Evolutionary conservation across 2,329 filamentous ascomycete species (phyloP), one percentile per base, ranked within the genome.

Genomic region (Nemania abortiva): DNA sequence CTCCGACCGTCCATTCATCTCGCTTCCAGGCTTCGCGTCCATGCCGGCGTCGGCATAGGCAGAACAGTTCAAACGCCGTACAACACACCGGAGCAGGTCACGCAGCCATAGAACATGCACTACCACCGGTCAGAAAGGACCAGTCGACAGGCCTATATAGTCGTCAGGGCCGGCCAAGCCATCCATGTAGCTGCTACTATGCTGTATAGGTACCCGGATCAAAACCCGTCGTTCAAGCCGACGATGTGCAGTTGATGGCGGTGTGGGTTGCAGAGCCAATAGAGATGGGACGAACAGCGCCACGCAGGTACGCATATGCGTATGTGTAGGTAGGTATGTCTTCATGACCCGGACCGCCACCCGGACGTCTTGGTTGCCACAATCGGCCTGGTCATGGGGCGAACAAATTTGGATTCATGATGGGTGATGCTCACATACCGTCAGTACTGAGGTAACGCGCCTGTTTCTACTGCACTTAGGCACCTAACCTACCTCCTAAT

Each of bases 241-340:
- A 18, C 27, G 45, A 37, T 54, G 22, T 45, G 31, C 42, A 53
- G 56, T 61, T 6, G 52, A 62, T 27, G 54, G 66, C 61, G 61
- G 55, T 57, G 31, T 65, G 47, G 55, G 60, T 42, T 45, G 15
- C 39, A 55, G 54, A 64, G 7, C 55, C 60, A 64, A 64, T 64
- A 37, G n/a, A 18, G 27, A 53, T 22, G 22, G 55, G 52, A 18
- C 60, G 29, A 34, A 53, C 50, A 42, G 49, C 55, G 37, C 66
- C 66, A 68, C 49, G 60, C 27, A 50, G 20, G 4, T 11, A 11
- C 11, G 7, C 34, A 11, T 37, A 11, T 37, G 11, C 34, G 34
- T 37, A 37, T 37, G 6, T 37, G 7, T 37, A 7, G 7, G 34
- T 37, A 37, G 7, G 34, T 37, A 7, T 37, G 34, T 37, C 34